Evolutionary conservation across 306 rosid genomes (phyloP), one percentile per base, ranked within the genome.

Genomic region (Pyrus bretschneideri): DNA sequence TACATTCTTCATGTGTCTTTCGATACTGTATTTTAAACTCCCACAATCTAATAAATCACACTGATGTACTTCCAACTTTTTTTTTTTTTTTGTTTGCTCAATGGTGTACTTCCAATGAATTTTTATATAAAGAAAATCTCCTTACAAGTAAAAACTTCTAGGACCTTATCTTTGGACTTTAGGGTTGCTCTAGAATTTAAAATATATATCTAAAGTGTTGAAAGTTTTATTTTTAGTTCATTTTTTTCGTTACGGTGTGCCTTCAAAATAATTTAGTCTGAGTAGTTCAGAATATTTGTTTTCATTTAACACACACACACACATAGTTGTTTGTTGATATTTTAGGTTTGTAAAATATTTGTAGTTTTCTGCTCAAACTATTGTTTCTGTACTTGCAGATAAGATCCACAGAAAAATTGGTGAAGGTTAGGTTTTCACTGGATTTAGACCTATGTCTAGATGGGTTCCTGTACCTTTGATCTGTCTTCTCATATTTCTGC

Each of bases 391-490:
- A 17, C 66, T 55, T 85, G 82, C 96, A 92, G 97, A 89, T 81
- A 90, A 85, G 83, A 92, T 92, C 35, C 84, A 84, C 74, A 77
- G 85, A 79, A 92, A 92, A 90, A 88, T 92, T 90, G 97, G 97
- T n/a, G 97, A 92, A 83, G 97, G 97, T 79, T 72, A 57, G 67
- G 71, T 67, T 52, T 55, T 42, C 19, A 27, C 69, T 25, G 67
- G 23, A 14, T 73, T 61, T 73, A 67, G 74, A n/a, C 25, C 58
- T 66, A 19, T 72, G 42, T 27, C 29, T 8, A 2, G 15, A 58
- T 65, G 75, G 42, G 23, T 15, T 42, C 9, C 1, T 57, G 44
- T 60, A 67, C 67, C 46, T 18, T 21, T 46, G 4, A 33, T 58
- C 59, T 49, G 61, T 59, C 29, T 44, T 57, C 71, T 77, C 65